A percentile compares a stretch with the other conserved stretches of the same genome.
Evolutionary conservation across 352 stramenopile genomes (phyloP).

Genomic region (Phytophthora cryptogea): DNA sequence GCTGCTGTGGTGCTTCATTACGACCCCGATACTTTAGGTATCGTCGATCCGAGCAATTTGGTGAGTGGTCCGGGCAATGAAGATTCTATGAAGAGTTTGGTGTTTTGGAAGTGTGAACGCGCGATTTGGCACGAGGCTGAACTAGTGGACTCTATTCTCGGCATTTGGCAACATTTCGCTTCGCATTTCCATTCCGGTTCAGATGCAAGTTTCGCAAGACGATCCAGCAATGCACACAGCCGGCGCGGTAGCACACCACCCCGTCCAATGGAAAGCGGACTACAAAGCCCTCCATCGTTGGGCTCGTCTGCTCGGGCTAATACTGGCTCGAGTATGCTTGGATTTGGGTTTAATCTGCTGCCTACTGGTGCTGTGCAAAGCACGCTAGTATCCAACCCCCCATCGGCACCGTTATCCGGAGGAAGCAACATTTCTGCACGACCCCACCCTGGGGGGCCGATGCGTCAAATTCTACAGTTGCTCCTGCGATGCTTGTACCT

Average conservation of each 20-base stretch:
- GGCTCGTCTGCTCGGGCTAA: slow-evolving; percentile 32
- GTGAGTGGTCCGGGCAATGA: slow-evolving; percentile 15
- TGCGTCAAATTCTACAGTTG: slow-evolving; percentile 83
- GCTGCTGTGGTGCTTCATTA: slow-evolving; percentile 85
- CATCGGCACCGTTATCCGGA: slow-evolving; percentile 22
- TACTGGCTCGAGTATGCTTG: slow-evolving; percentile 40
- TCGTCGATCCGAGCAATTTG: slow-evolving; percentile 49
- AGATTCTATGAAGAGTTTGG: slow-evolving; percentile 33
- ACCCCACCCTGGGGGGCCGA: slow-evolving; percentile 76
- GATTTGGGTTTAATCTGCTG: slow-evolving; percentile 64
- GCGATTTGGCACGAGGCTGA: slow-evolving; percentile 78
- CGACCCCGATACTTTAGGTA: slow-evolving; percentile 70
- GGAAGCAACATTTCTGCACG: slow-evolving; percentile 57
- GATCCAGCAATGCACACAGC: slow-evolving; percentile 49
- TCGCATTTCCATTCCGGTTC: slow-evolving; percentile 73
- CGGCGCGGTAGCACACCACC: slow-evolving; percentile 28
- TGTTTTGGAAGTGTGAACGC: slow-evolving; percentile 83
- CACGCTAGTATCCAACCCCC: slow-evolving; percentile 15
- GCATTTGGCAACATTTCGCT: slow-evolving; percentile 83
- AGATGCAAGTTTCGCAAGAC: slow-evolving; percentile 76
- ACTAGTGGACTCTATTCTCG: slow-evolving; percentile 73
- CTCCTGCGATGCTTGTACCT: slow-evolving; percentile 78
- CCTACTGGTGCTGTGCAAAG: slow-evolving; percentile 30
- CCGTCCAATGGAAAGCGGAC: slow-evolving; percentile 31
- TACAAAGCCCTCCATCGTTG: slow-evolving; percentile 55